Evolutionary conservation across 768 basidiomycete genomes (phyloP), one percentile per base, ranked within the genome.

Genomic region (Rhodotorula sphaerocarpa): DNA sequence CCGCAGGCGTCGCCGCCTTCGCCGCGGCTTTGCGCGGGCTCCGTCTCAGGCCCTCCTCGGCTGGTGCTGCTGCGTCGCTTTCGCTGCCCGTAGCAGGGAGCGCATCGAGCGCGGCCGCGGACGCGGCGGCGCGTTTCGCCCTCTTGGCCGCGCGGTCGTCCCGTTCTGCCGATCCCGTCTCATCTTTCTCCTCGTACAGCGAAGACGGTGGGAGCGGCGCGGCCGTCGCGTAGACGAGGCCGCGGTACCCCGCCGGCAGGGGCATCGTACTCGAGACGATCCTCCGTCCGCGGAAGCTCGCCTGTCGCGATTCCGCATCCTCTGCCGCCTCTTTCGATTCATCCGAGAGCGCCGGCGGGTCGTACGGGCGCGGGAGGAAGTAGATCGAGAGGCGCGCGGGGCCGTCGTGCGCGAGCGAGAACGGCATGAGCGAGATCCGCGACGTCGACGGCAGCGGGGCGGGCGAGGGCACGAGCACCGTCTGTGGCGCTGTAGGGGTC

Each of bases 311-410:
- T 21, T 0, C 23, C 5, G 28, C 46, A 23, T 39, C 25, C 0
- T 21, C 10, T 7, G 20, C 2, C 0, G 41, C 15, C 7, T 34
- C 9, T 11, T 3, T 12, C 20, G 45, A n/a, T n/a, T n/a, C n/a
- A n/a, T n/a, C 20, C 14, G 50, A 16, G 15, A 7, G 27, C 14
- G 48, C 3, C 16, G 48, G 10, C 18, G 48, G 7, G 21, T 18
- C 27, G 58, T 51, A 65, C 0, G 58, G 43, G 9, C 63, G 63
- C 7, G 63, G 63, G 12, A 36, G 63, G 44, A 65, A 65, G 58
- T 42, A 65, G 54, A 42, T 50, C 16, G 58, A 51, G 63, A 65
- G 39, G 3, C 54, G 63, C 1, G 58, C 54, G 25, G 58, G 63
- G 20, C 58, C 63, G 50, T 55, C 54, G 58, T 48, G 46, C 2